Percentiles rank a stretch among this genome's conserved stretches.
phyloP scores from a whole-genome alignment of 2,329 filamentous ascomycete genomes.

The Alternaria incomplexa region DNA sequence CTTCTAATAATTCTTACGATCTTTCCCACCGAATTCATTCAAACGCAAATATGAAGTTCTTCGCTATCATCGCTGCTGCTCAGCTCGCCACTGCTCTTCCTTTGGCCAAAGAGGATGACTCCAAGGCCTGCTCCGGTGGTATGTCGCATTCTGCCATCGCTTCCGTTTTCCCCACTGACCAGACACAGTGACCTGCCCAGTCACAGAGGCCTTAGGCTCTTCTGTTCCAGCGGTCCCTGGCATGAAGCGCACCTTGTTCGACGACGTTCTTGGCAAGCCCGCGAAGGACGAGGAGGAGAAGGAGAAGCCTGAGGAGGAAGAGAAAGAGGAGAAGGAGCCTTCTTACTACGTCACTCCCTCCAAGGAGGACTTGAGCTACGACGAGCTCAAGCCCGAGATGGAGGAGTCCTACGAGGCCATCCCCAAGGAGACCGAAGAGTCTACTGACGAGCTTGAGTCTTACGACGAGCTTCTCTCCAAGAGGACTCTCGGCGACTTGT shows the following conservation, averaged over 20 bases:
- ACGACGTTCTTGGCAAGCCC: neutral
- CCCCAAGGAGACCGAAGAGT: neutral
- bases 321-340: neutral
- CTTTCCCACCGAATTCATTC: neutral
- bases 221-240: neutral
- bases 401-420: neutral
- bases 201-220: no score
- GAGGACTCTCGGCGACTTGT: neutral
- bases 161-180: neutral
- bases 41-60: neutral
- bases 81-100: neutral
- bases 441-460: neutral
- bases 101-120: neutral
- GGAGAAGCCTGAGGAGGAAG: neutral
- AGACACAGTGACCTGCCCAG: neutral
- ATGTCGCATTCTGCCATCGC: neutral
- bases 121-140: neutral
- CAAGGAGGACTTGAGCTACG: neutral
- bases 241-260: neutral
- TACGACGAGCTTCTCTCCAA: neutral
- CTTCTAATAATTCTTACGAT: conserved; percentile 2
- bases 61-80: neutral
- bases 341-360: neutral
- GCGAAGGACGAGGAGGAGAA: neutral
- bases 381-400: neutral